Evolutionary conservation across 805 yeast genomes (phyloP).

Genomic region (Ogataea populi-albae): DNA sequence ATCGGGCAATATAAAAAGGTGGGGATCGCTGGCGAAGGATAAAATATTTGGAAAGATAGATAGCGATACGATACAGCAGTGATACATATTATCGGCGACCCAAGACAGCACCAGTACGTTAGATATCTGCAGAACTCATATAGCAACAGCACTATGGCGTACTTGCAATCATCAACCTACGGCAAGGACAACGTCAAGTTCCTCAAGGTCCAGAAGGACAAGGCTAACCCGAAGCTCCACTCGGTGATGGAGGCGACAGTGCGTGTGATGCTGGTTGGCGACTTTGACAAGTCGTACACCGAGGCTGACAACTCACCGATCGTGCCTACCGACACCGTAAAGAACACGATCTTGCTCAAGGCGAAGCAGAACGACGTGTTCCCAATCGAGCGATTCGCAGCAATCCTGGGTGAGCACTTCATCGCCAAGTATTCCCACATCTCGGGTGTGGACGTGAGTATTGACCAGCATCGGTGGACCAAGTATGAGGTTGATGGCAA

Average conservation of each 20-base stretch:
- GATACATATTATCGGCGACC: too few species aligned
- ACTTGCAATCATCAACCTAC: slow-evolving; percentile 55
- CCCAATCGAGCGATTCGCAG: slow-evolving; percentile 90
- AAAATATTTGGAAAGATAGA: too few species aligned
- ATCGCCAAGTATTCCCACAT: slow-evolving; percentile 74
- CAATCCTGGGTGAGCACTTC: slow-evolving; percentile 79
- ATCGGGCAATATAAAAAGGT: too few species aligned
- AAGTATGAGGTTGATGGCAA: slow-evolving; percentile 72
- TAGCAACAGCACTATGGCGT: slow-evolving; percentile 22
- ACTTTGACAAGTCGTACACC: slow-evolving; percentile 78
- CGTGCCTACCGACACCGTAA: slow-evolving; percentile 92
- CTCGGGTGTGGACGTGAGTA: slow-evolving; percentile 62
- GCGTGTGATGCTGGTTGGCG: slow-evolving; percentile 70
- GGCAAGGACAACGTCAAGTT: slow-evolving; percentile 94
- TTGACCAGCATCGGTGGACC: slow-evolving; percentile 77
- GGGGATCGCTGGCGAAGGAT: too few species aligned
- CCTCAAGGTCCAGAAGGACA: slow-evolving; percentile 81
- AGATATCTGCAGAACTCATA: too few species aligned
- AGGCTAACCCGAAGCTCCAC: slow-evolving; percentile 67
- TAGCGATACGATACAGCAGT: too few species aligned
- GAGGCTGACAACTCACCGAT: slow-evolving; percentile 84
- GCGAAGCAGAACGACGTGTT: slow-evolving; percentile 82
- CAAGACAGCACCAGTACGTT: too few species aligned
- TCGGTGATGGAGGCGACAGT: slow-evolving; percentile 86
- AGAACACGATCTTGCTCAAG: slow-evolving; percentile 79